Percentiles rank a stretch among this genome's conserved stretches.
Conservation (phyloP, 768 basidiomycete genomes). For the Russula olivacea region DNA sequence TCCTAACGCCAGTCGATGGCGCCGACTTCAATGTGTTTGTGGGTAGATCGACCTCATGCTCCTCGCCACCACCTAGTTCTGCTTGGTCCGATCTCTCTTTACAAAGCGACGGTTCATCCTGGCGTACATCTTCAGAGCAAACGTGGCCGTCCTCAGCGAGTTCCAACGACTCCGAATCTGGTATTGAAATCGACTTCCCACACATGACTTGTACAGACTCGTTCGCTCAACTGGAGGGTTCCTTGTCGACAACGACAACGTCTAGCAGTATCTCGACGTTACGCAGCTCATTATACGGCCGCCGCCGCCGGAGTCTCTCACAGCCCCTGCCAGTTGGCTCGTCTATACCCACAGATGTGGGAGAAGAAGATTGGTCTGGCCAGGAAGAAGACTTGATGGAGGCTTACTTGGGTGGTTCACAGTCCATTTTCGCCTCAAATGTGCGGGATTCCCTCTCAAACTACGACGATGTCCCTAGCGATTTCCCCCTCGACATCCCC, state of each 20-base stretch:
- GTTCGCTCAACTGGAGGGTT: background rate
- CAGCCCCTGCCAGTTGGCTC: constrained; percentile 22
- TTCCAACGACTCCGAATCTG: constrained; percentile 19
- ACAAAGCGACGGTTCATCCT: constrained; percentile 28
- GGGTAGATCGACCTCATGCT: constrained; percentile 10
- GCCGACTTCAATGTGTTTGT: constrained; percentile 1
- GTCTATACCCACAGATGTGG: constrained; percentile 25
- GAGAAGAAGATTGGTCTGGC: constrained; percentile 27
- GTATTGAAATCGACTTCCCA: constrained; percentile 23
- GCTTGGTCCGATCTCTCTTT: constrained; percentile 25
- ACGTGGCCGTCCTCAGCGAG: constrained; percentile 16
- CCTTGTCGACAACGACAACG: background rate
- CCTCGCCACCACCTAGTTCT: constrained; percentile 22
- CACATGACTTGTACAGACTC: background rate
- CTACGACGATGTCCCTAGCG: background rate
- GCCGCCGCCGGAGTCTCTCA: constrained; percentile 15
- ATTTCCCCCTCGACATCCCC: background rate
- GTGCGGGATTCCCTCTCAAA: background rate
- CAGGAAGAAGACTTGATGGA: constrained; percentile 36
- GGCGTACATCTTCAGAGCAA: constrained; percentile 27
- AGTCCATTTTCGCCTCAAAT: background rate
- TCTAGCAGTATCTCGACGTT: background rate
- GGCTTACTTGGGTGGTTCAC: constrained; percentile 38
- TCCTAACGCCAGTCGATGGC: constrained; percentile 7
- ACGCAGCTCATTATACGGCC: background rate